Percentiles rank a stretch among this genome's conserved stretches.
Evolutionary conservation across 176 grass and related monocot species (phyloP).

Genomic region (Themeda triandra): DNA sequence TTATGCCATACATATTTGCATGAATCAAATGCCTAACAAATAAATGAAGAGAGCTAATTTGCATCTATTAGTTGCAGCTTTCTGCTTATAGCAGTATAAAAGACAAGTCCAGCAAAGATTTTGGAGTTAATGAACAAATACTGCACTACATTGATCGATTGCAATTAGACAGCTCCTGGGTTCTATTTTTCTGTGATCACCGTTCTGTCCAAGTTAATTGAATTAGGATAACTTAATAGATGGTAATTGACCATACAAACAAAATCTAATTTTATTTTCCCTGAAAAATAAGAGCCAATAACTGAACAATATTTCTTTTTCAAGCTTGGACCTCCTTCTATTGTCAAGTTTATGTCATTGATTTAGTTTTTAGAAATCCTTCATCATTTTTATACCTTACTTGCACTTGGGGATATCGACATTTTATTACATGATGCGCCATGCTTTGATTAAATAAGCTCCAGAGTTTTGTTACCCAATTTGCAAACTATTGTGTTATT

Average conservation of each 20-base stretch:
- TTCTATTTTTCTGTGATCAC: neutral
- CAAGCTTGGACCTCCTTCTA: neutral
- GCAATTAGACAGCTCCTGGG: neutral
- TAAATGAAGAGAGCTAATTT: neutral
- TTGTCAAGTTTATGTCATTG: neutral
- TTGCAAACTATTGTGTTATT: neutral
- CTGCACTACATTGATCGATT: neutral
- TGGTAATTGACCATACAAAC: neutral
- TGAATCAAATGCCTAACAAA: neutral
- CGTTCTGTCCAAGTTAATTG: neutral
- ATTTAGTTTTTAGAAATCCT: neutral
- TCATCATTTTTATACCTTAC: neutral
- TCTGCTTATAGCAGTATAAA: neutral
- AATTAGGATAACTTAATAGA: slow-evolving; percentile 8
- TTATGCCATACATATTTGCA: neutral
- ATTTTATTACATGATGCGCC: slow-evolving; percentile 4
- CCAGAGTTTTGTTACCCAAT: slow-evolving; percentile 5
- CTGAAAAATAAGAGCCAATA: neutral
- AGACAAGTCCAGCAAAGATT: neutral
- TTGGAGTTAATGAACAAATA: neutral
- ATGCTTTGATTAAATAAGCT: neutral
- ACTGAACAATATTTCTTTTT: neutral
- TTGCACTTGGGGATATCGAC: neutral
- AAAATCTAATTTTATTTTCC: neutral
- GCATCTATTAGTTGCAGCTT: neutral